Evolutionary conservation across 495 filamentous ascomycete species (phyloP).

Genomic region (Penicillium maclennaniae): DNA sequence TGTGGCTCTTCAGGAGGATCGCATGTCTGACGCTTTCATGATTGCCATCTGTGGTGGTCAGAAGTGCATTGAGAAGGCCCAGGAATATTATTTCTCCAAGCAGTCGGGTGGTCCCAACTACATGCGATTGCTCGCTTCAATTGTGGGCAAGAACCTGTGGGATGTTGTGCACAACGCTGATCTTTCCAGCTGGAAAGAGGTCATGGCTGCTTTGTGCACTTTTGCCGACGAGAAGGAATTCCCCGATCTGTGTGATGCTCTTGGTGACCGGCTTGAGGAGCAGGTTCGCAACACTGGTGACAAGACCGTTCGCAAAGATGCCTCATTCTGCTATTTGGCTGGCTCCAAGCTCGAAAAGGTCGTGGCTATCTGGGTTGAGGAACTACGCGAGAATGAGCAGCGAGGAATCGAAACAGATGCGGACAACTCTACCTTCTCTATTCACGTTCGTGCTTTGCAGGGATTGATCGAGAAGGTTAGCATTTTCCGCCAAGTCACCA

Average conservation of each 20-base stretch:
- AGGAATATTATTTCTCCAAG: constrained; percentile 83
- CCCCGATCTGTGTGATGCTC: constrained; percentile 89
- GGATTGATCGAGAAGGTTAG: constrained; percentile 97
- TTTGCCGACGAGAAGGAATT: constrained; percentile 90
- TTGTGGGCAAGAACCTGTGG: constrained; percentile 96
- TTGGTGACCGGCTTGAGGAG: constrained; percentile 88
- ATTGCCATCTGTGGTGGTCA: constrained; percentile 96
- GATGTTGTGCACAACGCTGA: constrained; percentile 97
- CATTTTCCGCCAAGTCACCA: constrained; percentile 89
- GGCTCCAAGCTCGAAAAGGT: constrained; percentile 98
- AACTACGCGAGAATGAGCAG: constrained; percentile 78
- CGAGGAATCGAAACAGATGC: constrained; percentile 61
- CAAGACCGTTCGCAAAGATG: constrained; percentile 69
- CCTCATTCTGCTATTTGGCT: constrained; percentile 91
- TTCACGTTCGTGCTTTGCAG: constrained; percentile 85
- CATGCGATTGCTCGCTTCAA: constrained; percentile 81
- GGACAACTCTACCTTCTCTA: constrained; percentile 78
- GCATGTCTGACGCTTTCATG: constrained; percentile 95
- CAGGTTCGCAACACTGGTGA: constrained; percentile 46
- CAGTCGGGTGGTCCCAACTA: constrained; percentile 84
- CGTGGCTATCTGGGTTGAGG: constrained; percentile 85
- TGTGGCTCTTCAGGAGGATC: constrained; percentile 79
- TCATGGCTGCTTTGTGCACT: constrained; percentile 92
- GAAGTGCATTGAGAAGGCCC: constrained; percentile 89
- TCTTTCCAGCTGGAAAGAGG: constrained; percentile 89